Conservation (phyloP, 345 rosid genomes). For the Salix arbutifolia region DNA sequence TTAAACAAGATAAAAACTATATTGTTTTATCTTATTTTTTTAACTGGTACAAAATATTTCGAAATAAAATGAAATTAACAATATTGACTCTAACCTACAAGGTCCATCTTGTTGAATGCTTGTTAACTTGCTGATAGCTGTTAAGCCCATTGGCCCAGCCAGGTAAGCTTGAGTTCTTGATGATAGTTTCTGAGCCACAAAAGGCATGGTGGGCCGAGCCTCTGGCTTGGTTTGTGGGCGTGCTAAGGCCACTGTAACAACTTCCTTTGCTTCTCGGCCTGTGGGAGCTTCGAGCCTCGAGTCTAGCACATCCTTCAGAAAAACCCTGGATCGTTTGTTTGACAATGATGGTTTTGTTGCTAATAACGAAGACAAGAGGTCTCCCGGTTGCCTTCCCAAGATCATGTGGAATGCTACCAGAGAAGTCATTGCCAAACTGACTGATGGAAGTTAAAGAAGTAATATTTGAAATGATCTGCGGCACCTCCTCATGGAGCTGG, state of each 20-base stretch:
- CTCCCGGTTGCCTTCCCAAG: constrained; percentile 63
- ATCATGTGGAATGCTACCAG: constrained; percentile 41
- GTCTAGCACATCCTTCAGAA: constrained; percentile 47
- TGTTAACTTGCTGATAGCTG: constrained; percentile 14
- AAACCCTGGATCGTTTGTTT: constrained; percentile 15
- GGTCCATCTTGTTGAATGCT: too few species aligned
- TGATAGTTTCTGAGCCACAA: constrained; percentile 52
- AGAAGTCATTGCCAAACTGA: constrained; percentile 43
- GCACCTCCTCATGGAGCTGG: constrained; percentile 48
- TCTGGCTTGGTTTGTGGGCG: constrained; percentile 38
- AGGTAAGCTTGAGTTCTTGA: constrained; percentile 32
- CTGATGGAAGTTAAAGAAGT: constrained; percentile 21
- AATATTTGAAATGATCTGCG: constrained; percentile 41
- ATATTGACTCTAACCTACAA: too few species aligned
- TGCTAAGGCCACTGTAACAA: constrained; percentile 43
- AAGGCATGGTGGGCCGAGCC: constrained; percentile 50
- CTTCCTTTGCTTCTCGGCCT: constrained; percentile 41
- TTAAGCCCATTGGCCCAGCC: constrained; percentile 23
- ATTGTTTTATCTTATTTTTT: too few species aligned
- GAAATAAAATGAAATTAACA: too few species aligned
- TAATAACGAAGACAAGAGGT: constrained; percentile 33
- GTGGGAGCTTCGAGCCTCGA: constrained; percentile 40
- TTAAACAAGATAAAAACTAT: too few species aligned
- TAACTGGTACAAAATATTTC: too few species aligned
- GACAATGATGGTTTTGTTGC: constrained; percentile 10